Evolutionary conservation across 1,139 yeast genomes (phyloP).

Genomic region (Blastobotrys arbuscula): DNA sequence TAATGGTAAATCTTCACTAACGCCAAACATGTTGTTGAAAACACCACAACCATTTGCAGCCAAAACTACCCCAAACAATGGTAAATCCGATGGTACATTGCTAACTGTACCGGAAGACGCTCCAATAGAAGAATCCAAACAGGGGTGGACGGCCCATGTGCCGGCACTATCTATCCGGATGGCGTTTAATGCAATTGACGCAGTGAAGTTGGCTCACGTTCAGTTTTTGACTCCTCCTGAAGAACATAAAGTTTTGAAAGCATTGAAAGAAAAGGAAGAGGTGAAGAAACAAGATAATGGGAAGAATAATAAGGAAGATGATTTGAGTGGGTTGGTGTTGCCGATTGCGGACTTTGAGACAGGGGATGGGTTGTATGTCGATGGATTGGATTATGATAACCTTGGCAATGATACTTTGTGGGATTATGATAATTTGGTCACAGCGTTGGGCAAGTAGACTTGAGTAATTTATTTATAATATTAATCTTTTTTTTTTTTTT

Average conservation of each 20-base stretch:
- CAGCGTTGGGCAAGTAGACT: constrained; percentile 23
- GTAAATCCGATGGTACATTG: constrained; percentile 11
- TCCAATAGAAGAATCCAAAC: constrained; percentile 2
- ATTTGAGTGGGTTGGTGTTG: constrained; percentile 8
- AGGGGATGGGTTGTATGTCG: constrained; percentile 16
- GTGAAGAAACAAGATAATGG: neutral
- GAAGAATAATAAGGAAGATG: constrained; percentile 1
- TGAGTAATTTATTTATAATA: neutral
- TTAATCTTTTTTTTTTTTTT: too few species aligned
- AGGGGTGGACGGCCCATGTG: constrained; percentile 26
- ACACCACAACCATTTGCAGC: constrained; percentile 27
- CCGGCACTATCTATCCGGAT: constrained; percentile 26
- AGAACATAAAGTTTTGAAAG: constrained; percentile 16
- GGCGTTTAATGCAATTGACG: constrained; percentile 27
- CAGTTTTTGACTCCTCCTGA: constrained; percentile 28
- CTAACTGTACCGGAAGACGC: constrained; percentile 22
- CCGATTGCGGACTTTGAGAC: constrained; percentile 16
- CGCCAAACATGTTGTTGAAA: constrained; percentile 26
- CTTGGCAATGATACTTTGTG: constrained; percentile 20
- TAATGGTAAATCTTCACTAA: constrained; percentile 13
- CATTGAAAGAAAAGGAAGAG: neutral
- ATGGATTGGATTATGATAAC: constrained; percentile 19
- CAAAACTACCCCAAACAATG: constrained; percentile 19
- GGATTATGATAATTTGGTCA: constrained; percentile 26
- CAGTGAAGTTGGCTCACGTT: constrained; percentile 25